Evolutionary conservation across 2,329 filamentous ascomycete species (phyloP).

Genomic region (Pseudocercospora musae): DNA sequence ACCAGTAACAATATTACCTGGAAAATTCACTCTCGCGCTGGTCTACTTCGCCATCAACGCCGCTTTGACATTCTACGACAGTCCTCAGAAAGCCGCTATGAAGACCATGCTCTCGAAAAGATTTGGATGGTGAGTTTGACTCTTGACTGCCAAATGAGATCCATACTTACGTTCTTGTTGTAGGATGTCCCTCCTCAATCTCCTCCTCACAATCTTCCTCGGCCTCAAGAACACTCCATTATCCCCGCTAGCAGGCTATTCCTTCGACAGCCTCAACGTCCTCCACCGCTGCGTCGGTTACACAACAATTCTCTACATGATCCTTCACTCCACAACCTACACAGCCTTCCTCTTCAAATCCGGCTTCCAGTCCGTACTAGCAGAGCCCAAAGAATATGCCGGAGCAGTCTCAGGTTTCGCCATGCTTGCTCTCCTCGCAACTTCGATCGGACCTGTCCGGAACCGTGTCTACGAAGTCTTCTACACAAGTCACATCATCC

Average conservation of each 20-base stretch:
- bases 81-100: slow-evolving; percentile 9
- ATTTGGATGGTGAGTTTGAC: slow-evolving; percentile 24
- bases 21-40: slow-evolving; percentile 6
- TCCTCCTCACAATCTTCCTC: slow-evolving; percentile 26
- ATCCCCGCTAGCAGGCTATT: slow-evolving; percentile 25
- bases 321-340: slow-evolving; percentile 22
- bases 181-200: slow-evolving; percentile 27
- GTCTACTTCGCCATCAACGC: slow-evolving; percentile 21
- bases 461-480: slow-evolving; percentile 27
- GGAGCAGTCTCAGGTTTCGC: slow-evolving; percentile 23
- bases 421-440: slow-evolving; percentile 25
- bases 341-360: slow-evolving; percentile 7
- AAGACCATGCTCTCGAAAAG: slow-evolving; percentile 24
- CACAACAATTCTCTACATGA: slow-evolving; percentile 21
- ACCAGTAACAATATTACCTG: slow-evolving; percentile 9
- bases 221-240: slow-evolving; percentile 29
- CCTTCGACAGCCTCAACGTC: slow-evolving; percentile 26
- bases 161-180: neutral
- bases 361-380: neutral
- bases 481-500: slow-evolving; percentile 22
- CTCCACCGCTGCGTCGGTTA: slow-evolving; percentile 28
- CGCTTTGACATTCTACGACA: slow-evolving; percentile 20
- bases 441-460: slow-evolving; percentile 22
- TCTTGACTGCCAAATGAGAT: neutral
- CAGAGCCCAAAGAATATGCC: slow-evolving; percentile 15